These are phyloP conservation scores for Fusarium avenaceum DNA, from an alignment of 2,329 filamentous ascomycete genomes.

Conservation along the genomic window DNA sequence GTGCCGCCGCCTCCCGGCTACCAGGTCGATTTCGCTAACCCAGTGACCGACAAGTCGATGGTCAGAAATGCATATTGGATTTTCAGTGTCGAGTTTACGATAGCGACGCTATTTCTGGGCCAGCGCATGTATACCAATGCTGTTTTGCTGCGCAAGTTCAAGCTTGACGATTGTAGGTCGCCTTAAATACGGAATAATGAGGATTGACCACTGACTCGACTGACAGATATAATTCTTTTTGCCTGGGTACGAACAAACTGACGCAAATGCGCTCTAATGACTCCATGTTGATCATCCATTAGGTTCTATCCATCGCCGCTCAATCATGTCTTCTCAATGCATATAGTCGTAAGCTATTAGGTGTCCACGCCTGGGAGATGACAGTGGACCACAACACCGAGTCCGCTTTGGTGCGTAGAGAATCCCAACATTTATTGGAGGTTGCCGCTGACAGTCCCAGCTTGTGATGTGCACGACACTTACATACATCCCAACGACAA, in stretches of 20 bases:
- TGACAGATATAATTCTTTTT: slow-evolving; percentile 5
- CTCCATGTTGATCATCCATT: rapidly evolving
- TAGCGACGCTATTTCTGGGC: slow-evolving; percentile 14
- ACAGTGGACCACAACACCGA: slow-evolving; percentile 14
- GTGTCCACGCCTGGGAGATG: slow-evolving; percentile 26
- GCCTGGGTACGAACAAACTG: neutral
- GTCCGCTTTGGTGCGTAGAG: neutral
- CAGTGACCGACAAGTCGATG: slow-evolving; percentile 7
- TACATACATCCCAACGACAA: slow-evolving; percentile 19
- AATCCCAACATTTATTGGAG: neutral
- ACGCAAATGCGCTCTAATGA: rapidly evolving
- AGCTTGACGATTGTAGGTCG: slow-evolving; percentile 21
- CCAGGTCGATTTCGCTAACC: slow-evolving; percentile 8
- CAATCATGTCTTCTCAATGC: slow-evolving; percentile 27
- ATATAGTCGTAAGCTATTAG: slow-evolving; percentile 10
- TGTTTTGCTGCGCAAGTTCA: slow-evolving; percentile 10
- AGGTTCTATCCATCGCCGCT: slow-evolving; percentile 9
- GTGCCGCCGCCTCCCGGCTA: slow-evolving; percentile 10
- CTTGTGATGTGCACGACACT: slow-evolving; percentile 21
- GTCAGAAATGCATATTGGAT: slow-evolving; percentile 26
- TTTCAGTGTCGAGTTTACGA: slow-evolving; percentile 11
- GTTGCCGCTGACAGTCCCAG: neutral
- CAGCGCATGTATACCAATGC: slow-evolving; percentile 29
- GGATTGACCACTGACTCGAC: rapidly evolving
- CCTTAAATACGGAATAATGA: too few species aligned